A percentile compares a stretch with the other conserved stretches of the same genome.
Conservation (phyloP, 306 rosid genomes). For the Luffa aegyptiaca region DNA sequence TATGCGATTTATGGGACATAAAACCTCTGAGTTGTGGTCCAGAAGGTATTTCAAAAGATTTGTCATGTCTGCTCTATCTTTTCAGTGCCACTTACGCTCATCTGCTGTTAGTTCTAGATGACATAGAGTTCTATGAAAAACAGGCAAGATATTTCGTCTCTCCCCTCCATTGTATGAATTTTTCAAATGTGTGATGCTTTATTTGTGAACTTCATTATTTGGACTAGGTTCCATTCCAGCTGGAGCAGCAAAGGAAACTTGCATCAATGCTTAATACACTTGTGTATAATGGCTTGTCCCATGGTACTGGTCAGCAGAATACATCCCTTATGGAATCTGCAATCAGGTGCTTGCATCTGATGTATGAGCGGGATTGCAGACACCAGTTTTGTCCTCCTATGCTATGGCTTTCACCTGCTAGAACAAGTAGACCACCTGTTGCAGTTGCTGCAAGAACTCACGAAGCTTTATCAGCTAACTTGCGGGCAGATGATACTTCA, state of each 20-base stretch:
- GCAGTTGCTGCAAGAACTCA: conserved; percentile 92
- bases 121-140: conserved; percentile 93
- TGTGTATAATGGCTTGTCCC: conserved; percentile 75
- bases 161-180: conserved; percentile 3
- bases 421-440: conserved; percentile 72
- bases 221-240: conserved; percentile 71
- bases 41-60: conserved; percentile 62
- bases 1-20: conserved; percentile 67
- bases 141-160: conserved; percentile 41
- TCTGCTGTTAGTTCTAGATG: conserved; percentile 86
- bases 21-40: conserved; percentile 70
- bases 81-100: conserved; percentile 92
- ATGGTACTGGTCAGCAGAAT: conserved; percentile 39
- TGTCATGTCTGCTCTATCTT: conserved; percentile 69
- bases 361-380: conserved; percentile 97
- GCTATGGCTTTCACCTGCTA: conserved; percentile 94
- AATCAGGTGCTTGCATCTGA: conserved; percentile 83
- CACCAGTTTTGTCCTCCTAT: conserved; percentile 82
- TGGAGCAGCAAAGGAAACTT: conserved; percentile 82
- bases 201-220: conserved; percentile 25
- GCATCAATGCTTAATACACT: conserved; percentile 79
- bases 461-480: conserved; percentile 55
- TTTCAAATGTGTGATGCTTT: conserved; percentile 7
- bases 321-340: conserved; percentile 78
- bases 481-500: conserved; percentile 47